Conservation (phyloP, 805 yeast genomes). For the Saturnispora quitensis region DNA sequence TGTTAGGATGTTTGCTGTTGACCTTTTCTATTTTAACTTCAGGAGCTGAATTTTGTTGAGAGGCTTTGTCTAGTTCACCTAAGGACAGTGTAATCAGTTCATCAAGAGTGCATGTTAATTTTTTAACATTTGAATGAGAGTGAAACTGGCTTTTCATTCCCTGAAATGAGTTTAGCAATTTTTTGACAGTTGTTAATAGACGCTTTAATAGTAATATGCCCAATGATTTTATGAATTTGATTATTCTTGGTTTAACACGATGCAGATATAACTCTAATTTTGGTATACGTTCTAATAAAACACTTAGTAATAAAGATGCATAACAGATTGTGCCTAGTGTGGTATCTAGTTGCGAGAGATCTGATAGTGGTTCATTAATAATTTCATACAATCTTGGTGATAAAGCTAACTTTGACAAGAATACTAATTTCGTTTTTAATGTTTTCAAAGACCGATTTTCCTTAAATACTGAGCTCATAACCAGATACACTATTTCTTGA, state of each 20-base stretch:
- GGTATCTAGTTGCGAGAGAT: constrained; percentile 23
- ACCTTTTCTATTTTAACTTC: background rate
- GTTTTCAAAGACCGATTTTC: background rate
- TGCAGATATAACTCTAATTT: background rate
- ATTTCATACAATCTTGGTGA: constrained; percentile 23
- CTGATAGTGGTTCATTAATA: constrained; percentile 19
- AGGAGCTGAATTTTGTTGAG: background rate
- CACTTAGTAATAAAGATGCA: constrained; percentile 20
- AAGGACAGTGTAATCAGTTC: background rate
- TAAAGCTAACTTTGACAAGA: constrained; percentile 16
- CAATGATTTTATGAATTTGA: background rate
- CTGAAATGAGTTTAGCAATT: background rate
- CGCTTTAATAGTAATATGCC: background rate
- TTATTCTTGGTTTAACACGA: background rate
- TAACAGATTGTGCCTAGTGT: constrained; percentile 29
- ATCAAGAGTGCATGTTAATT: background rate
- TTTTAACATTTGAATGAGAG: background rate
- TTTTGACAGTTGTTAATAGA: background rate
- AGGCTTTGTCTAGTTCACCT: background rate
- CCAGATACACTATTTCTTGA: background rate
- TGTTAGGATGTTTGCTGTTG: background rate
- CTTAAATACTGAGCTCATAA: background rate
- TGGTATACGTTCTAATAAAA: constrained; percentile 7
- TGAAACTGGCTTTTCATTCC: background rate
- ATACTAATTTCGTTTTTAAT: constrained; percentile 2